Conservation (phyloP, 139 green algal genomes). For the Tetradesmus obliquus region DNA sequence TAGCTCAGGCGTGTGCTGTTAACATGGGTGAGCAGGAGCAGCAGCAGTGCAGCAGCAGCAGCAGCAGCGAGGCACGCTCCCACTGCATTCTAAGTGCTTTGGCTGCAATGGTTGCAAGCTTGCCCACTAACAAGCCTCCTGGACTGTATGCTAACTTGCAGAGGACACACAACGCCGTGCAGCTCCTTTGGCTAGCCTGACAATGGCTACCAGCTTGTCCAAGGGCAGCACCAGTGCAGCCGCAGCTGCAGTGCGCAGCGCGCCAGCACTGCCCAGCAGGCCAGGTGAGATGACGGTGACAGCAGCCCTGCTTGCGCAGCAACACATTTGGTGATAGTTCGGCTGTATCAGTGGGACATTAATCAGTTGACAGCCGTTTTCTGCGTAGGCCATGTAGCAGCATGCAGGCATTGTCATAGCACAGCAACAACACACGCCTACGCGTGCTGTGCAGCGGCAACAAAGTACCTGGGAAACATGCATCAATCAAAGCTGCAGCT, state of each 20-base stretch:
- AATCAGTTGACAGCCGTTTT: background rate
- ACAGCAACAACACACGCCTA: too few relatives aligned
- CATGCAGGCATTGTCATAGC: background rate
- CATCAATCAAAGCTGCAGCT: background rate
- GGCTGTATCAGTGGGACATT: background rate
- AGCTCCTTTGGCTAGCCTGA: slow-evolving; percentile 24
- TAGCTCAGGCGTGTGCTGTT: background rate
- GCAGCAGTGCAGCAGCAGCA: background rate
- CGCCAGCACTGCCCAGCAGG: background rate
- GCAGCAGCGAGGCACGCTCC: background rate
- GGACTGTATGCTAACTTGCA: background rate
- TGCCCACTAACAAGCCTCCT: background rate
- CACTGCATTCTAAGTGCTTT: background rate
- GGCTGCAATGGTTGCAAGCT: background rate
- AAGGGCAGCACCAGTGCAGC: background rate
- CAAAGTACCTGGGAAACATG: too few relatives aligned
- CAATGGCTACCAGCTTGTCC: background rate
- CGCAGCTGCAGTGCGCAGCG: background rate
- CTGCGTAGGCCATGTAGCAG: background rate
- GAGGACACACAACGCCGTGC: background rate
- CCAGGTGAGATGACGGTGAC: background rate
- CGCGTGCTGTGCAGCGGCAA: too few relatives aligned
- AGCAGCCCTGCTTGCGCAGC: background rate
- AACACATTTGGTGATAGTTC: background rate
- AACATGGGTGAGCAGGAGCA: background rate